Conservation (phyloP, 441 rosid species). For the Dalechampia spathulata region DNA sequence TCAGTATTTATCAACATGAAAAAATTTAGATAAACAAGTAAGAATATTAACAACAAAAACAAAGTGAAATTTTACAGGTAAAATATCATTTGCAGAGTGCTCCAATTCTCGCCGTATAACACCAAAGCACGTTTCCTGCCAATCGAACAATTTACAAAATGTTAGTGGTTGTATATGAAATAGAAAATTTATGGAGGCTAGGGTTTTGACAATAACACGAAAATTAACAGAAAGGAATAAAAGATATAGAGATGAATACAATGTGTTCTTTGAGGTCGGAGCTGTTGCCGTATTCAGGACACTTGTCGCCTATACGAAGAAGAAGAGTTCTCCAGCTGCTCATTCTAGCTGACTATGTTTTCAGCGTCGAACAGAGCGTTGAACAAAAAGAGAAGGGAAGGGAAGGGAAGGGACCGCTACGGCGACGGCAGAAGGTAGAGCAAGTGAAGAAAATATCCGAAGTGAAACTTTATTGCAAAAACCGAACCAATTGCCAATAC, state of each 20-base stretch:
- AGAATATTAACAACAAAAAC: not conserved
- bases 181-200: conserved; percentile 12
- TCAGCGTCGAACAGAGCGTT: too few relatives aligned
- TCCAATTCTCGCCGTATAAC: conserved; percentile 79
- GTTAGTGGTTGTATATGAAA: not conserved
- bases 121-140: conserved; percentile 84
- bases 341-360: conserved; percentile 36
- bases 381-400: too few relatives aligned
- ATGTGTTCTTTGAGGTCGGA: conserved; percentile 83
- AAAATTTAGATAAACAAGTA: too few relatives aligned
- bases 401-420: too few relatives aligned
- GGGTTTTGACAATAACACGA: conserved; percentile 22
- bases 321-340: conserved; percentile 85
- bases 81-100: conserved; percentile 61
- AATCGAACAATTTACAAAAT: not conserved
- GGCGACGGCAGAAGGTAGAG: too few relatives aligned
- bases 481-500: too few relatives aligned
- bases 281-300: conserved; percentile 67
- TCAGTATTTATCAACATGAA: not conserved
- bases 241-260: conserved; percentile 29
- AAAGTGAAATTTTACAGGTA: conserved; percentile 31
- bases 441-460: too few relatives aligned
- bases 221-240: not conserved
- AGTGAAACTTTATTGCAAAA: too few relatives aligned
- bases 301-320: conserved; percentile 89